These are phyloP conservation scores for Rosa chinensis DNA, from an alignment of 306 rosid species.

Conservation along the genomic window DNA sequence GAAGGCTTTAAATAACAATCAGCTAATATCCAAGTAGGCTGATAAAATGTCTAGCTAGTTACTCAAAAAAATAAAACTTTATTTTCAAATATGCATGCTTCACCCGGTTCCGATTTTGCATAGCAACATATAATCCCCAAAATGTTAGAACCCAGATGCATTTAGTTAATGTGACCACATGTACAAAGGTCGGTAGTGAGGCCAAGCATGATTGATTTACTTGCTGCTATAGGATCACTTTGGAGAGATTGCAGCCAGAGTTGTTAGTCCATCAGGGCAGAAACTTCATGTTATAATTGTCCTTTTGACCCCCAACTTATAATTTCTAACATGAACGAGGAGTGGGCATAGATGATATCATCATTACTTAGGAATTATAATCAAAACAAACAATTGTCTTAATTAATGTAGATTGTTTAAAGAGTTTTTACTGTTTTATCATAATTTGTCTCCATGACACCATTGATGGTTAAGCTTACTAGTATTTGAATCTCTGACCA, in stretches of 20 bases:
- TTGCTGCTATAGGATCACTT: not conserved
- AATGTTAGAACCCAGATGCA: not conserved
- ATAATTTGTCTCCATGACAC: not conserved
- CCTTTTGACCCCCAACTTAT: not conserved
- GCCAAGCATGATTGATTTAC: slow-evolving; percentile 3
- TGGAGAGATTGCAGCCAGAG: not conserved
- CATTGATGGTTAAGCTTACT: slow-evolving; percentile 30
- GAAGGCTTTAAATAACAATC: not conserved
- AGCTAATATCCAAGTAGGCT: not conserved
- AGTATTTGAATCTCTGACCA: slow-evolving; percentile 17
- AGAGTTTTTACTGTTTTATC: not conserved
- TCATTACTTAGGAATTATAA: not conserved
- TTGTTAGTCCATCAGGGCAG: not conserved
- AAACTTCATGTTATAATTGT: not conserved
- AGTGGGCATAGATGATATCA: not conserved
- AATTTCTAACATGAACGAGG: not conserved
- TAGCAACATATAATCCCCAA: not conserved
- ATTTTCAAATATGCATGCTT: not conserved
- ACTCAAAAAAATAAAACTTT: not conserved
- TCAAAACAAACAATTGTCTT: not conserved
- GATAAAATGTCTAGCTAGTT: not conserved
- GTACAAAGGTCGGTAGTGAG: not conserved
- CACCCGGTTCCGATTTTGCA: not conserved
- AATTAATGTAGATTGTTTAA: not conserved
- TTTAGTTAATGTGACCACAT: not conserved